A percentile compares a stretch with the other conserved stretches of the same genome.
These are phyloP conservation scores for Dactylellina cionopaga DNA, from an alignment of 2,329 filamentous ascomycete species.

Conservation along the genomic window DNA sequence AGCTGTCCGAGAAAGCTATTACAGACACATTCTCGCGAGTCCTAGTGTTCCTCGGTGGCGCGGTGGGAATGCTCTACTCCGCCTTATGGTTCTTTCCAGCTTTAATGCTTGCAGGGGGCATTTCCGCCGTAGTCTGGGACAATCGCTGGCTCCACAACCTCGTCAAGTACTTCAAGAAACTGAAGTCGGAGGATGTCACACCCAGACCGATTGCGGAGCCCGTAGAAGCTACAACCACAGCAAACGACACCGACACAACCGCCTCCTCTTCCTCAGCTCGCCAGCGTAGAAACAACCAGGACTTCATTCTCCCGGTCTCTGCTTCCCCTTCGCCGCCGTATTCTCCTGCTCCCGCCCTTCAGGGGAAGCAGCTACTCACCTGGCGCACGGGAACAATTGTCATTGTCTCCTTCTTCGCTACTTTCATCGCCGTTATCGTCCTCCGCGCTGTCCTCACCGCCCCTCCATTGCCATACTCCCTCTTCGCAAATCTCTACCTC, in stretches of 20 bases:
- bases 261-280: no score
- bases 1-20: slow-evolving; percentile 74
- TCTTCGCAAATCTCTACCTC: slow-evolving; percentile 78
- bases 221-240: no score
- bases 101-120: slow-evolving; percentile 69
- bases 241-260: no score
- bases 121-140: slow-evolving; percentile 69
- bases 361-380: slow-evolving; percentile 28
- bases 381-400: slow-evolving; percentile 18
- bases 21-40: slow-evolving; percentile 72
- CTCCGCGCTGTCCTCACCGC: slow-evolving; percentile 61
- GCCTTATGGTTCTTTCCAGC: slow-evolving; percentile 79
- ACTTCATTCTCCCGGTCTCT: slow-evolving; percentile 64
- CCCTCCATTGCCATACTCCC: slow-evolving; percentile 66
- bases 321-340: not conserved
- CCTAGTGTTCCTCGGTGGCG: slow-evolving; percentile 71
- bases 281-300: slow-evolving; percentile 62
- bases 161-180: slow-evolving; percentile 56
- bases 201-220: slow-evolving; percentile 24
- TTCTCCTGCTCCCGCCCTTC: not conserved
- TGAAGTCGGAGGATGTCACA: slow-evolving; percentile 22
- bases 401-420: slow-evolving; percentile 61
- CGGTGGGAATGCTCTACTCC: slow-evolving; percentile 75
- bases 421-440: slow-evolving; percentile 69
- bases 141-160: slow-evolving; percentile 64